phyloP scores from a whole-genome alignment of 768 basidiomycete species.

The Sarcodon sp. region DNA sequence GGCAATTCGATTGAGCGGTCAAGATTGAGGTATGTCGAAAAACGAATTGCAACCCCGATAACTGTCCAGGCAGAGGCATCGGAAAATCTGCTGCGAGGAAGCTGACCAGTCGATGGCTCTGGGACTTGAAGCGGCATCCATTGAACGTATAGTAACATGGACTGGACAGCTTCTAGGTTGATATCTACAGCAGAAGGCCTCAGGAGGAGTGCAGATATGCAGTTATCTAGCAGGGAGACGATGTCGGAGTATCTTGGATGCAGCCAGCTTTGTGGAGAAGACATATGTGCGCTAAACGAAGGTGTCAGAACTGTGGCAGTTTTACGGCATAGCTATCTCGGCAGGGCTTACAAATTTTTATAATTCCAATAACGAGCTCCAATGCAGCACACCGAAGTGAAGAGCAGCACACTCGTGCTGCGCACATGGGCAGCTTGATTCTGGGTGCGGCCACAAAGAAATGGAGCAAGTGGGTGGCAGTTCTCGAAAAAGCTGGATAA shows the following conservation, averaged over 20 bases:
- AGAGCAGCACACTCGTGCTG: background rate
- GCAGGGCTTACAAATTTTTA: background rate
- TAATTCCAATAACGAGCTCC: background rate
- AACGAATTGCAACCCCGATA: slow-evolving; percentile 4
- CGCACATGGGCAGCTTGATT: background rate
- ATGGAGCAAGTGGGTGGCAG: background rate
- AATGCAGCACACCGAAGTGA: background rate
- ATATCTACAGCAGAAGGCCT: slow-evolving; percentile 2
- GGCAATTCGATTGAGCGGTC: slow-evolving; percentile 4
- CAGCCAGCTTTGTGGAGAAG: background rate
- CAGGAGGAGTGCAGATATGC: slow-evolving; percentile 2
- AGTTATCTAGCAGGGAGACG: slow-evolving; percentile 2
- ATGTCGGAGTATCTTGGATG: slow-evolving; percentile 2
- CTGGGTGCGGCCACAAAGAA: background rate
- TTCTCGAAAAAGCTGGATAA: background rate
- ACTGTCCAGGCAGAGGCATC: slow-evolving; percentile 4
- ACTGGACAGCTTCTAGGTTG: slow-evolving; percentile 4
- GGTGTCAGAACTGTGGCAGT: background rate
- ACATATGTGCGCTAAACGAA: background rate
- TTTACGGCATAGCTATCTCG: background rate
- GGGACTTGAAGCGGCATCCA: slow-evolving; percentile 3
- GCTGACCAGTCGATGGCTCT: background rate
- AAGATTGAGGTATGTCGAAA: slow-evolving; percentile 3
- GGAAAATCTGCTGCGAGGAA: slow-evolving; percentile 3
- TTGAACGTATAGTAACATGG: slow-evolving; percentile 3